Conservation (phyloP, 495 filamentous ascomycete species). For the Aspergillus bridgeri region DNA sequence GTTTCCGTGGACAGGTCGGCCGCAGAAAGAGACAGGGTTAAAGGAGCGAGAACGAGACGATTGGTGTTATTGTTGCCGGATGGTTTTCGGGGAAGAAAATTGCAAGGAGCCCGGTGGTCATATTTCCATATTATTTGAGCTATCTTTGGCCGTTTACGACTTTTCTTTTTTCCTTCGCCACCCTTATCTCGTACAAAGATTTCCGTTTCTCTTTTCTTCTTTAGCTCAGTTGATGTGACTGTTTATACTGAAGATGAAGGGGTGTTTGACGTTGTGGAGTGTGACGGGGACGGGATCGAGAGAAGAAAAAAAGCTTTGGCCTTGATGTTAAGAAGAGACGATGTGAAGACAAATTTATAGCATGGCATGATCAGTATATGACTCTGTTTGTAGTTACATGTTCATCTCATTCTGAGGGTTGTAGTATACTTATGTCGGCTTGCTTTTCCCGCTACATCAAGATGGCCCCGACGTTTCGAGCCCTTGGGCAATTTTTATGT, state of each 20-base stretch:
- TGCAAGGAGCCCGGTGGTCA: not conserved
- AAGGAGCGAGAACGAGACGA: constrained; percentile 16
- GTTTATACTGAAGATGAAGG: not conserved
- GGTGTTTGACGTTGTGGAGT: not conserved
- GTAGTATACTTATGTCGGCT: too few species aligned
- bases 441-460: too few species aligned
- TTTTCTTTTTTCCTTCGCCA: constrained; percentile 1
- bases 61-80: constrained; percentile 14
- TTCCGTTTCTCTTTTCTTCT: constrained; percentile 10
- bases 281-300: not conserved
- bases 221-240: not conserved
- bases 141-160: constrained; percentile 19
- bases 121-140: constrained; percentile 11
- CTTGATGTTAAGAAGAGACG: constrained; percentile 15
- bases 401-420: too few species aligned
- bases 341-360: constrained; percentile 19
- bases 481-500: too few species aligned
- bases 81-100: not conserved
- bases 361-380: constrained; percentile 24
- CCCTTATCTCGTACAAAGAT: constrained; percentile 16
- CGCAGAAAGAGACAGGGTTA: constrained; percentile 71
- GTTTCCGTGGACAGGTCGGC: constrained; percentile 97
- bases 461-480: too few species aligned
- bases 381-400: constrained; percentile 5
- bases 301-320: constrained; percentile 2